These are phyloP conservation scores for Pichia membranifaciens DNA, from an alignment of 805 yeast species.

Conservation along the genomic window DNA sequence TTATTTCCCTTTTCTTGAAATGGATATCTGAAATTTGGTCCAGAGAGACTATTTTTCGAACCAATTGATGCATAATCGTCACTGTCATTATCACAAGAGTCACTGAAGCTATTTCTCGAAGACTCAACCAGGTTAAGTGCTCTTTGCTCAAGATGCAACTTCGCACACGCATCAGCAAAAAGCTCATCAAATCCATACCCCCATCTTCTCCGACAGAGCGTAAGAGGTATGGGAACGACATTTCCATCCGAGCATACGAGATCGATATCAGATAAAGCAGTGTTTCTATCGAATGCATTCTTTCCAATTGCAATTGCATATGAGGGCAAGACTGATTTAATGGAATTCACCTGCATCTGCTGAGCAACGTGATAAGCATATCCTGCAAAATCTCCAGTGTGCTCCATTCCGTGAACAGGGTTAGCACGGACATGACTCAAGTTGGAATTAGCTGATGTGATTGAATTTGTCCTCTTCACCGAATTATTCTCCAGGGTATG, in stretches of 20 bases:
- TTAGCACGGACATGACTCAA: neutral
- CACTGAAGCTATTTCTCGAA: conserved; percentile 3
- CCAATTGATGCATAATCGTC: conserved; percentile 15
- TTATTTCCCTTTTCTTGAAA: conserved; percentile 45
- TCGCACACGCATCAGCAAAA: conserved; percentile 57
- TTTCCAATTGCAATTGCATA: conserved; percentile 74
- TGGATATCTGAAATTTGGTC: conserved; percentile 62
- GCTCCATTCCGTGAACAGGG: neutral
- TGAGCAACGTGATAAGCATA: conserved; percentile 76
- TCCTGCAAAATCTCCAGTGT: conserved; percentile 48
- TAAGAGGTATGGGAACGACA: conserved; percentile 55
- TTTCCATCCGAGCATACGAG: conserved; percentile 66
- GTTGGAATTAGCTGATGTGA: conserved; percentile 2
- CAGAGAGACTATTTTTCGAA: conserved; percentile 14
- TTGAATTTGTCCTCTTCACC: conserved; percentile 3
- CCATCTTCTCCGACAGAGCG: conserved; percentile 67
- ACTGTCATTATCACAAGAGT: conserved; percentile 14
- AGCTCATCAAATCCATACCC: conserved; percentile 62
- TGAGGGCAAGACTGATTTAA: conserved; percentile 66
- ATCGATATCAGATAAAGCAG: conserved; percentile 63
- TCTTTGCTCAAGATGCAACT: conserved; percentile 38
- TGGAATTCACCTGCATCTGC: conserved; percentile 56
- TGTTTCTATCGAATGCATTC: conserved; percentile 64
- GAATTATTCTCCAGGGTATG: neutral
- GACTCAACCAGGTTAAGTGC: conserved; percentile 1